Percentiles rank a stretch among this genome's conserved stretches.
Conservation (phyloP, 176 grass and related monocot genomes). For the Hordeum vulgare region MorexV3_pseudomolecules_assembly NC_058518.1:476944521-476945020, state of each 20-base stretch:
- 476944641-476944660: conserved; percentile 14
- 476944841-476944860: conserved; percentile 54
- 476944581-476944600: neutral
- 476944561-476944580: neutral
- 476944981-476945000: conserved; percentile 49
- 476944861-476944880: conserved; percentile 30
- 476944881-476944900: conserved; percentile 39
- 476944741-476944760: conserved; percentile 20
- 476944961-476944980: conserved; percentile 68
- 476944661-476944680: neutral
- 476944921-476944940: conserved; percentile 13
- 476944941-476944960: conserved; percentile 39
- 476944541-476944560: neutral
- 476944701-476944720: conserved; percentile 11
- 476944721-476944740: neutral
- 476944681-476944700: neutral
- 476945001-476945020: conserved; percentile 67
- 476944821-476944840: conserved; percentile 88
- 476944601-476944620: neutral
- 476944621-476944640: neutral
- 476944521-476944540: neutral
- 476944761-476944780: conserved; percentile 22
- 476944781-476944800: conserved; percentile 62
- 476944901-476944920: conserved; percentile 41
- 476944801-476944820: conserved; percentile 78